phyloP scores from a whole-genome alignment of 441 rosid species.

The Gossypium aridum region DNA sequence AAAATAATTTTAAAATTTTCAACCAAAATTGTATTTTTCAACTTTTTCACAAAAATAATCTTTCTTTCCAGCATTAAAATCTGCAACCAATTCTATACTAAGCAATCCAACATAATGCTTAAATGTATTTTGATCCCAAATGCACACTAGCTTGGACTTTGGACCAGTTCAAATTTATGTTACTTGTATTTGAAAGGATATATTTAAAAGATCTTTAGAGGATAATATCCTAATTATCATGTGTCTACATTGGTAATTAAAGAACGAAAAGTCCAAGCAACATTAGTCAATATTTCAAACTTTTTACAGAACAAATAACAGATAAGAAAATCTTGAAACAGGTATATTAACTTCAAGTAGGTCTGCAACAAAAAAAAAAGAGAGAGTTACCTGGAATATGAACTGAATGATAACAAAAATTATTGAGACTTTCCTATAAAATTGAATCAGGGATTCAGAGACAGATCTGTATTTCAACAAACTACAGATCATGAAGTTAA shows the following conservation, averaged over 20 bases:
- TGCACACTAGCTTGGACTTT: neutral
- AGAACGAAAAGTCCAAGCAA: neutral
- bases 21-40: too few relatives aligned
- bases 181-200: too few relatives aligned
- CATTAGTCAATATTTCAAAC: neutral
- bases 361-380: neutral
- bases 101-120: too few relatives aligned
- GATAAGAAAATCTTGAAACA: neutral
- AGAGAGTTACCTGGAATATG: neutral
- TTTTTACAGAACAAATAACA: neutral
- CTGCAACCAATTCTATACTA: too few relatives aligned
- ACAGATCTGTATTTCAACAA: conserved; percentile 7
- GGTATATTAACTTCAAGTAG: neutral
- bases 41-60: too few relatives aligned
- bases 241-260: too few relatives aligned
- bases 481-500: conserved; percentile 19
- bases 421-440: conserved; percentile 9
- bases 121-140: too few relatives aligned
- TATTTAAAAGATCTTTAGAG: too few relatives aligned
- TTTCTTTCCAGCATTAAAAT: too few relatives aligned
- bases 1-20: too few relatives aligned
- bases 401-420: neutral
- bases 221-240: too few relatives aligned
- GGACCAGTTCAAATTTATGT: neutral
- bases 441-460: conserved; percentile 16